phyloP scores from a whole-genome alignment of 768 basidiomycete genomes.

The Lactarius sanguifluus region DNA sequence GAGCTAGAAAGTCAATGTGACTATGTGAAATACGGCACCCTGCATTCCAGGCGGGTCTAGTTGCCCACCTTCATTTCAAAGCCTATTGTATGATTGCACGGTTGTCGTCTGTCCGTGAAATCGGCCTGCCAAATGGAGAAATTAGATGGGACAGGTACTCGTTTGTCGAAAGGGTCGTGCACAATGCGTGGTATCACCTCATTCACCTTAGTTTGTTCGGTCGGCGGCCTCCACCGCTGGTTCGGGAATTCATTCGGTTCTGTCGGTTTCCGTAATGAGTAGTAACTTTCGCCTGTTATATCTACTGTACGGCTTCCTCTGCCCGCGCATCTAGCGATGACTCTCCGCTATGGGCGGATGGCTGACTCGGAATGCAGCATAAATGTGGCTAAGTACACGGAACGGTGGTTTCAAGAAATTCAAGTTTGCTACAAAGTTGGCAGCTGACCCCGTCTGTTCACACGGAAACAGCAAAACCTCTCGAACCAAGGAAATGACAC shows the following conservation, averaged over 20 bases:
- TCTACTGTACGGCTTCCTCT: not conserved
- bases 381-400: too few relatives aligned
- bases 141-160: slow-evolving; percentile 6
- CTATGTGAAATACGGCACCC: not conserved
- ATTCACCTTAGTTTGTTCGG: not conserved
- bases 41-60: not conserved
- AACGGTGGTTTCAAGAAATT: not conserved
- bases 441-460: not conserved
- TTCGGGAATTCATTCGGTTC: not conserved
- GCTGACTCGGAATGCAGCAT: not conserved
- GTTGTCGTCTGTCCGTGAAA: slow-evolving; percentile 6
- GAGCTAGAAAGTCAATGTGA: slow-evolving; percentile 2
- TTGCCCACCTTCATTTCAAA: not conserved
- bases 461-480: not conserved
- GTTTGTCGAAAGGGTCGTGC: not conserved
- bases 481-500: not conserved
- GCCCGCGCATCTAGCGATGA: not conserved
- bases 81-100: not conserved
- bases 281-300: not conserved
- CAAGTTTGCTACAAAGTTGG: not conserved
- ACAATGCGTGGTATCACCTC: not conserved
- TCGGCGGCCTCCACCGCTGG: not conserved
- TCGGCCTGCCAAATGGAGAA: not conserved
- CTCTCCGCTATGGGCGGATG: slow-evolving; percentile 1
- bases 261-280: not conserved